Evolutionary conservation across 257 asterid genomes (phyloP), one percentile per base, ranked within the genome.

Genomic region (Forsythia suspensa): DNA sequence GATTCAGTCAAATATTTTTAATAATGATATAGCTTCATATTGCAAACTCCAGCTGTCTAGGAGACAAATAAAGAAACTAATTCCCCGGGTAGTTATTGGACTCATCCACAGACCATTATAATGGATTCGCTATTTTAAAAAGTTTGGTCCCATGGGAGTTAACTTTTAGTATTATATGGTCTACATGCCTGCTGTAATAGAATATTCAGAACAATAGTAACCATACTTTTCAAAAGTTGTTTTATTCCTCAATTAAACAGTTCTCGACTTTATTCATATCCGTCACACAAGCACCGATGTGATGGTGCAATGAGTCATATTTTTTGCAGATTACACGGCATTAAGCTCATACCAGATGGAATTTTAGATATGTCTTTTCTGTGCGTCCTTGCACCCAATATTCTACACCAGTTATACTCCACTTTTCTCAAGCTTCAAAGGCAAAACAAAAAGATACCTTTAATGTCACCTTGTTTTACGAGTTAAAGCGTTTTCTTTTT

Each of bases 401-500:
- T 29, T 29, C 34, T 29, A 1, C 34, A 1, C 34, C 34, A 29
- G 34, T 29, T 80, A 81, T 75, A 70, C 75, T 66, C 79, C 84
- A 80, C 81, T 75, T 89, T 80, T 72, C 57, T 72, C 59, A 71
- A 76, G 12, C 36, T 73, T 74, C 63, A 51, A 73, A 65, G 59
- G 72, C 76, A 76, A 81, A 84, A 80, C 72, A 72, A 83, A 90
- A 89, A 84, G 83, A 80, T 73, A 69, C 86, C 89, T 82, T 82
- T 81, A 72, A 48, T 70, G 81, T 24, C 16, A 39, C 86, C 87
- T 90, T 85, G 90, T 73, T 85, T 75, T n/a, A 76, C 74, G 93
- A 71, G 88, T 84, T 86, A 87, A 87, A 90, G 93, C 77, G 66
- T 66, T 15, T 75, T 48, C 89, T 80, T 89, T 88, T 87, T 76